phyloP scores from a whole-genome alignment of 2,329 filamentous ascomycete species.

The Sclerotinia glacialis region DNA sequence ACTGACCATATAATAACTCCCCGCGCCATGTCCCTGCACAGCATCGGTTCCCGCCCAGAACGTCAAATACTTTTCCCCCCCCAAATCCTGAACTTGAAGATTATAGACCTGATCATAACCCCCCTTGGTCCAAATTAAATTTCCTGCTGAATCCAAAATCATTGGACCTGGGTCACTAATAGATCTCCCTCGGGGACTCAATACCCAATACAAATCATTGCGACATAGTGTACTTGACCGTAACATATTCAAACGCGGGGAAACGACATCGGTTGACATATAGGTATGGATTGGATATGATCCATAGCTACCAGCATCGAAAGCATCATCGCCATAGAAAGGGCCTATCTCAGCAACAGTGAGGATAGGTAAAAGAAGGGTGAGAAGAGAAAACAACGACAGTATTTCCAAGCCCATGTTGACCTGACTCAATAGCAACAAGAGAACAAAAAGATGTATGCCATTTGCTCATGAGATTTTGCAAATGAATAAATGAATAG shows the following conservation, averaged over 20 bases:
- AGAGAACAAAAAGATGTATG: background rate
- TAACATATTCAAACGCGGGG: conserved; percentile 41
- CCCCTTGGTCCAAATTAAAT: conserved; percentile 46
- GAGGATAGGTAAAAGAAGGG: background rate
- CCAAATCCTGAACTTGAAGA: conserved; percentile 46
- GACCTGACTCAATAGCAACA: background rate
- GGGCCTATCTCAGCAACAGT: conserved; percentile 4
- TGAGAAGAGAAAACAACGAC: background rate
- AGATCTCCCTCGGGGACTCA: conserved; percentile 42
- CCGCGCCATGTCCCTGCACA: conserved; percentile 48
- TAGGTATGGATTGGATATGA: conserved; percentile 40
- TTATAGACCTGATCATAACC: conserved; percentile 45
- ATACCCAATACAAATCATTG: conserved; percentile 42
- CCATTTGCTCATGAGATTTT: background rate
- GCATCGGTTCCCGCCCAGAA: conserved; percentile 50
- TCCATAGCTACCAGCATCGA: conserved; percentile 41
- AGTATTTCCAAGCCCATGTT: conserved; percentile 6
- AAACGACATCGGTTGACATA: conserved; percentile 38
- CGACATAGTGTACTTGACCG: conserved; percentile 41
- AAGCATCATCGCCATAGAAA: conserved; percentile 32
- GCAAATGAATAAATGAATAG: background rate
- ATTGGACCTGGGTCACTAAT: conserved; percentile 43
- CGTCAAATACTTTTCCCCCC: conserved; percentile 46
- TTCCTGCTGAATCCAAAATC: conserved; percentile 46
- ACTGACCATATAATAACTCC: conserved; percentile 47